These are phyloP conservation scores for Calonectria pteridis DNA, from an alignment of 2,329 filamentous ascomycete species.

Conservation along the genomic window DNA sequence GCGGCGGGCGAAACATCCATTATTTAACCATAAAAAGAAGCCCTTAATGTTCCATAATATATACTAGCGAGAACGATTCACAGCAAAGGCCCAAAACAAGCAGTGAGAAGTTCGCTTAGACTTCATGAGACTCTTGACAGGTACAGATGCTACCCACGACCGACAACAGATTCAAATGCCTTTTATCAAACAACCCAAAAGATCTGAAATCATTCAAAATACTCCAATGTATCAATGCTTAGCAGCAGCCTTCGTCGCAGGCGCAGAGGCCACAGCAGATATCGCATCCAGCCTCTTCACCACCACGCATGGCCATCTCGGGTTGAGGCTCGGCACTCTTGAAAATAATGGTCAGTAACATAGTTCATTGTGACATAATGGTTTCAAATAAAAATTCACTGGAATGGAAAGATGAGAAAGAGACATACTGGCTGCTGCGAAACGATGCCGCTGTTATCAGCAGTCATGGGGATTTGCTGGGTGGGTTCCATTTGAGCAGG, in stretches of 20 bases:
- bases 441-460: constrained; percentile 50
- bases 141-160: neutral
- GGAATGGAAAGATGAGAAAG: neutral
- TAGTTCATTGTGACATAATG: no score
- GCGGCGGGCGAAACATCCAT: neutral
- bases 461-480: constrained; percentile 59
- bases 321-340: constrained; percentile 55
- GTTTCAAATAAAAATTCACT: neutral
- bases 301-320: constrained; percentile 57
- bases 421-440: constrained; percentile 56
- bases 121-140: neutral
- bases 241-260: constrained; percentile 59
- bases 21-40: neutral
- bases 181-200: neutral
- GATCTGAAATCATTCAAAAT: neutral
- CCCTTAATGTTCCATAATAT: neutral
- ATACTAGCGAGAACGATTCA: neutral
- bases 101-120: neutral
- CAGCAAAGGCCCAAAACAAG: neutral
- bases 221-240: constrained; percentile 23
- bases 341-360: neutral
- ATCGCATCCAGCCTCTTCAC: constrained; percentile 60
- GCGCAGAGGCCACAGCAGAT: constrained; percentile 60
- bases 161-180: neutral
- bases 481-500: constrained; percentile 54